Evolutionary conservation across 163 green algal species (phyloP).

Genomic region (Chlorella variabilis): DNA sequence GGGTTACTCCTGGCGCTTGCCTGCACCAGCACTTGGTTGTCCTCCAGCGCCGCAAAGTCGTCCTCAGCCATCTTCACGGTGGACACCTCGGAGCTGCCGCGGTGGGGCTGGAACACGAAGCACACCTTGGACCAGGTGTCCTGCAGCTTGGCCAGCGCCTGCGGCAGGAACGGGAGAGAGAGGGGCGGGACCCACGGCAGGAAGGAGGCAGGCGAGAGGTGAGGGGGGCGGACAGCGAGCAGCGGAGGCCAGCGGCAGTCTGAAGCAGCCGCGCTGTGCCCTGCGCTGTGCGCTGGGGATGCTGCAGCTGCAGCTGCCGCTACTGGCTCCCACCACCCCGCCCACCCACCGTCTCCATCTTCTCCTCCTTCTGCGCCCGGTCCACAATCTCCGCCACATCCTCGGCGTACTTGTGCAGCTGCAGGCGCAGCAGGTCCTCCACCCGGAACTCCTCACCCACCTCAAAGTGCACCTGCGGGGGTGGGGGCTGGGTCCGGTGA

Average conservation of each 20-base stretch:
- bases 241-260: not conserved
- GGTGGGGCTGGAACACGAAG: conserved; percentile 77
- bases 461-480: conserved; percentile 66
- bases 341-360: conserved; percentile 80
- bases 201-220: not conserved
- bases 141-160: conserved; percentile 69
- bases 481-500: too few species aligned
- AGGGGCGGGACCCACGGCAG: too few species aligned
- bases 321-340: too few species aligned
- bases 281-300: too few species aligned
- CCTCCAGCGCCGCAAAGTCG: conserved; percentile 89
- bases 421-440: conserved; percentile 82
- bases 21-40: conserved; percentile 76
- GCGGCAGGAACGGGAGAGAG: not conserved
- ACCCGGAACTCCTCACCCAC: conserved; percentile 82
- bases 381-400: conserved; percentile 92
- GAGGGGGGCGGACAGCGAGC: not conserved
- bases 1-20: too few species aligned
- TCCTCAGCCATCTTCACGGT: conserved; percentile 87
- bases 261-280: too few species aligned
- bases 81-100: conserved; percentile 59
- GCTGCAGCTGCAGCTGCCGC: too few species aligned
- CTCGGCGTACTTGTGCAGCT: conserved; percentile 92
- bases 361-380: conserved; percentile 91
- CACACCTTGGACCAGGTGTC: conserved; percentile 81